phyloP scores from a whole-genome alignment of 306 rosid species.

The Luffa aegyptiaca region DNA sequence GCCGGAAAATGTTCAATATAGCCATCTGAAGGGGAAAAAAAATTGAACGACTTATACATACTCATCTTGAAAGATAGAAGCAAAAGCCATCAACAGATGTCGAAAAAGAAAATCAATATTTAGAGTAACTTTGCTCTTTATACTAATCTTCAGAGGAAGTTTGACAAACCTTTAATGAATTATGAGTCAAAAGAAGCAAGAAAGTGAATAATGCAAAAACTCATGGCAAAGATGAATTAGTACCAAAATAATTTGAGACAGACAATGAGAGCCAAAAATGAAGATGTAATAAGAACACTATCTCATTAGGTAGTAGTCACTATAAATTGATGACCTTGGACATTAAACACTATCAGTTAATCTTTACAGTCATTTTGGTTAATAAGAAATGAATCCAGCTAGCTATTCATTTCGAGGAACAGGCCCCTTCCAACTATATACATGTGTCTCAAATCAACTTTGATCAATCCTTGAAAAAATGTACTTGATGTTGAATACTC shows the following conservation, averaged over 20 bases:
- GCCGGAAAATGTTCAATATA: slow-evolving; percentile 67
- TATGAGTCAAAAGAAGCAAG: not conserved
- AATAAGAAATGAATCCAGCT: not conserved
- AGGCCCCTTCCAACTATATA: not conserved
- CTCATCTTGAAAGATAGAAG: not conserved
- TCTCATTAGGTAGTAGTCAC: not conserved
- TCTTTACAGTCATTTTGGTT: not conserved
- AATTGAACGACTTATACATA: not conserved
- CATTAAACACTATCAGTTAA: not conserved
- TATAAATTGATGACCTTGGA: not conserved
- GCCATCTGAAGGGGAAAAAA: slow-evolving; percentile 39
- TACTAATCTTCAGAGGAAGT: not conserved
- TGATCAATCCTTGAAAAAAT: not conserved
- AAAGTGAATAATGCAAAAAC: not conserved
- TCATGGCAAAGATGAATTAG: not conserved
- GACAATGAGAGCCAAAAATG: not conserved
- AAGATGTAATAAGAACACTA: not conserved
- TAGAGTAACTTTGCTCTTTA: not conserved
- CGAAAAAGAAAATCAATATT: too few relatives aligned
- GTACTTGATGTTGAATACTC: not conserved
- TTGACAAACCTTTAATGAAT: not conserved
- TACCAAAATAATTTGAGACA: not conserved
- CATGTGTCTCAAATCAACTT: not conserved
- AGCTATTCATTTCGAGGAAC: not conserved
- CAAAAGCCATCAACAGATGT: not conserved